Evolutionary conservation across 345 rosid genomes (phyloP).

Genomic region (Eucalyptus lansdowneana): DNA sequence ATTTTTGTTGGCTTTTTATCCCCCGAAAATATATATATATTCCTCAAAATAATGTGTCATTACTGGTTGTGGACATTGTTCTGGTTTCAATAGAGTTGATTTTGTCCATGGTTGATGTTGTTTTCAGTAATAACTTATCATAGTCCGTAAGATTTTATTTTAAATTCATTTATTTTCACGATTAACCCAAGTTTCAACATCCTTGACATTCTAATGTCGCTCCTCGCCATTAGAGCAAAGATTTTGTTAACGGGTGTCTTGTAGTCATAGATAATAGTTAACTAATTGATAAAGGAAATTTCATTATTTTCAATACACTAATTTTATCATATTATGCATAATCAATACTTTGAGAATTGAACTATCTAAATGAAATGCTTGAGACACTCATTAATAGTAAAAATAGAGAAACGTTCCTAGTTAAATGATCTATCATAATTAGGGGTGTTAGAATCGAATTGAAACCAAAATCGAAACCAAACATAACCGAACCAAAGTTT

Average conservation of each 20-base stretch:
- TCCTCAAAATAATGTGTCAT: neutral
- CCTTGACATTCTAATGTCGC: neutral
- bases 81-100: neutral
- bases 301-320: too few species aligned
- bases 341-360: neutral
- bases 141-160: neutral
- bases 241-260: neutral
- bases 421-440: neutral
- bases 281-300: too few species aligned
- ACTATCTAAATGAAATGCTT: neutral
- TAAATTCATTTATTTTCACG: too few species aligned
- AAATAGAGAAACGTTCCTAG: neutral
- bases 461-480: rapidly evolving
- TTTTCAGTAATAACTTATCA: too few species aligned
- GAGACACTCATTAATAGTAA: neutral
- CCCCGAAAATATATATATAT: too few species aligned
- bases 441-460: too few species aligned
- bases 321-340: neutral
- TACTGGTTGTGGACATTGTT: neutral
- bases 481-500: too few species aligned
- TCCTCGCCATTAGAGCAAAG: neutral
- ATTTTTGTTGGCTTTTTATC: too few species aligned
- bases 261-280: neutral
- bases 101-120: neutral
- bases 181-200: neutral